A percentile compares a stretch with the other conserved stretches of the same genome.
Evolutionary conservation across 2,329 filamentous ascomycete species (phyloP).

Genomic region (Exophiala sp.): DNA sequence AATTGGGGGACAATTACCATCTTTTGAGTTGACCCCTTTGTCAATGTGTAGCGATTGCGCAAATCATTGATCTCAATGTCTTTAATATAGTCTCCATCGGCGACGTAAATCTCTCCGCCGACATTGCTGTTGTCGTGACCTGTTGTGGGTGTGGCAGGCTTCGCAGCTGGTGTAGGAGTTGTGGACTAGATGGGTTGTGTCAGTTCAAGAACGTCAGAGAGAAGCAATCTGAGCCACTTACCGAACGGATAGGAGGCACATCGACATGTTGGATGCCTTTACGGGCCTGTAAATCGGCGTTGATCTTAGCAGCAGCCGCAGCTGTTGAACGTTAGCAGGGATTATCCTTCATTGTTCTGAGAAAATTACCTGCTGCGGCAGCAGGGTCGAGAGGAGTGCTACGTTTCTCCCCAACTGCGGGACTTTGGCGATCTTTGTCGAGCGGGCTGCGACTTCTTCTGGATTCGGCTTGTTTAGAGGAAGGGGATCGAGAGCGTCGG

Average conservation of each 20-base stretch:
- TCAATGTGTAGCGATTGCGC: conserved; percentile 93
- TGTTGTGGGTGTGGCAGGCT: conserved; percentile 52
- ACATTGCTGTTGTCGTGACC: conserved; percentile 56
- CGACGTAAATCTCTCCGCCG: conserved; percentile 86
- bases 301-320: conserved; percentile 84
- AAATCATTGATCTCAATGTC: conserved; percentile 99
- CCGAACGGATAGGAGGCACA: conserved; percentile 71
- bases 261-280: conserved; percentile 89
- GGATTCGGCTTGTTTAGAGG: conserved; percentile 62
- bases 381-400: conserved; percentile 64
- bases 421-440: conserved; percentile 50
- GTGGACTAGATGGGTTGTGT: conserved; percentile 5
- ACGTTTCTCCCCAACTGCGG: conserved; percentile 39
- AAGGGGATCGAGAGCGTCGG: conserved; percentile 82
- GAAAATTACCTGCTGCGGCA: conserved; percentile 69
- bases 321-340: conserved; percentile 49
- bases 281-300: conserved; percentile 77
- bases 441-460: conserved; percentile 79
- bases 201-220: conserved; percentile 19
- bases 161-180: conserved; percentile 33
- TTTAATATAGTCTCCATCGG: conserved; percentile 96
- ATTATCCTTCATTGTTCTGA: not conserved
- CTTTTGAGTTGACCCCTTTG: conserved; percentile 95
- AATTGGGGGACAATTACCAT: conserved; percentile 81
- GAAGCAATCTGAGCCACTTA: conserved; percentile 37